phyloP scores from a whole-genome alignment of 441 rosid species.

The Hypseocharis bilobata region DNA sequence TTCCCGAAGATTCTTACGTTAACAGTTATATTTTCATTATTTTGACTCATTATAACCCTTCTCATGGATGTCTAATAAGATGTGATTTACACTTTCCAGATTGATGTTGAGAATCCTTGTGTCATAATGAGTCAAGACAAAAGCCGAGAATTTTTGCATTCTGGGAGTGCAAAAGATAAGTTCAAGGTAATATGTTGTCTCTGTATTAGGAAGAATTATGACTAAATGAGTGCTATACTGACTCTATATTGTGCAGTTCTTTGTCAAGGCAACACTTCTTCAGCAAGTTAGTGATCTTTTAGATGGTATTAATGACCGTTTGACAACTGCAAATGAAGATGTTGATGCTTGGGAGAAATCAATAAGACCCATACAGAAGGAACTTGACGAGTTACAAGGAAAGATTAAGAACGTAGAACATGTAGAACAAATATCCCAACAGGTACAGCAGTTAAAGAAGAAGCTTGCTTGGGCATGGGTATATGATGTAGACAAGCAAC shows the following conservation, averaged over 20 bases:
- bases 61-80: conserved; percentile 4
- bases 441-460: conserved; percentile 59
- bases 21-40: no score
- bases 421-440: conserved; percentile 60
- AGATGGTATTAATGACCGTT: conserved; percentile 37
- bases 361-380: conserved; percentile 63
- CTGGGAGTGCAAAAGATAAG: conserved; percentile 87
- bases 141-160: conserved; percentile 93
- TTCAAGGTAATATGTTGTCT: conserved; percentile 52
- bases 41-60: not conserved
- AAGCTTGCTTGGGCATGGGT: conserved; percentile 96
- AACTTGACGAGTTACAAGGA: conserved; percentile 52
- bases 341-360: conserved; percentile 56
- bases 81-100: conserved; percentile 34
- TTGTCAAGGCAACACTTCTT: conserved; percentile 88
- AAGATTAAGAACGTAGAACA: conserved; percentile 79
- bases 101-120: conserved; percentile 97
- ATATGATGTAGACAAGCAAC: conserved; percentile 60
- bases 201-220: conserved; percentile 2
- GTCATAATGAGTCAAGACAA: conserved; percentile 96
- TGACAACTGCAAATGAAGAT: conserved; percentile 49
- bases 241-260: conserved; percentile 52
- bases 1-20: no score
- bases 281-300: conserved; percentile 85
- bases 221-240: conserved; percentile 21